Evolutionary conservation across 768 basidiomycete species (phyloP).

Genomic region (Leccinellum luteum): DNA sequence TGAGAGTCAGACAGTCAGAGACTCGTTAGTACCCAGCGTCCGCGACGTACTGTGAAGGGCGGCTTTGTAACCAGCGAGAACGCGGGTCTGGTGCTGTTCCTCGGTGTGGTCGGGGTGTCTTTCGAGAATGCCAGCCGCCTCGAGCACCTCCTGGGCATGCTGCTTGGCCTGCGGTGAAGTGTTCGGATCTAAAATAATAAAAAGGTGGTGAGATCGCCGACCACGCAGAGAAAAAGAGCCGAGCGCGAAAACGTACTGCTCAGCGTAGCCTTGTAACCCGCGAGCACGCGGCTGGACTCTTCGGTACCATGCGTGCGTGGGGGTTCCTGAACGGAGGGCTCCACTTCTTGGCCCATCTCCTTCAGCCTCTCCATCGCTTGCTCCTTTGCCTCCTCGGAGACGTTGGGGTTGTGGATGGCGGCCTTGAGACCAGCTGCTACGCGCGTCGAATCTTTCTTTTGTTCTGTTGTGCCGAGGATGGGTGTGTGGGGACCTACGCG

Average conservation of each 20-base stretch:
- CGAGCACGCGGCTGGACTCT: conserved; percentile 30
- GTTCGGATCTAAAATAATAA: conserved; percentile 31
- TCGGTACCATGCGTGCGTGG: not conserved
- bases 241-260: conserved; percentile 32
- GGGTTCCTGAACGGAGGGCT: not conserved
- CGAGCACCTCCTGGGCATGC: conserved; percentile 53
- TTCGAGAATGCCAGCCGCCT: conserved; percentile 41
- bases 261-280: conserved; percentile 51
- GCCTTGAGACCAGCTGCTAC: conserved; percentile 59
- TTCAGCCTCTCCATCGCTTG: conserved; percentile 47
- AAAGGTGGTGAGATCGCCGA: not conserved
- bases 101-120: conserved; percentile 28
- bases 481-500: not conserved
- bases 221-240: too few species aligned
- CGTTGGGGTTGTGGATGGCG: conserved; percentile 55
- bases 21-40: too few species aligned
- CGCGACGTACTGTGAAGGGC: conserved; percentile 44
- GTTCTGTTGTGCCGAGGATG: conserved; percentile 18
- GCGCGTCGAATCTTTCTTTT: conserved; percentile 40
- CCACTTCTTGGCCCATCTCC: conserved; percentile 31
- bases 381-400: conserved; percentile 53
- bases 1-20: not conserved
- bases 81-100: conserved; percentile 43
- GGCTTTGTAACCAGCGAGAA: conserved; percentile 57
- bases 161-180: conserved; percentile 49